Conservation (phyloP, 1,139 yeast species). For the Waltiozyma sp. region DNA sequence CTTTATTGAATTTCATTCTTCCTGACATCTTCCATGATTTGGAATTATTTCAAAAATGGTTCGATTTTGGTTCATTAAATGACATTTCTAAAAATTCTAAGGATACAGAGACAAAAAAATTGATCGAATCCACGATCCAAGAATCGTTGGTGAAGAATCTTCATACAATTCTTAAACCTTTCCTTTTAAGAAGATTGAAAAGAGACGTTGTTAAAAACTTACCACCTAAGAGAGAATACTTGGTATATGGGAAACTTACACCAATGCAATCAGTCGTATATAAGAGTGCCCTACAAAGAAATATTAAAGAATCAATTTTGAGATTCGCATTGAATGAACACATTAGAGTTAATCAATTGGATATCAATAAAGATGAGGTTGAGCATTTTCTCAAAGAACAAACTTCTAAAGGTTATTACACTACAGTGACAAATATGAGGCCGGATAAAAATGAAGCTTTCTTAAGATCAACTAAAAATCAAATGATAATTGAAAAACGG, state of each 20-base stretch:
- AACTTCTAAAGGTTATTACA: constrained; percentile 23
- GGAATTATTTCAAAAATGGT: constrained; percentile 87
- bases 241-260: constrained; percentile 63
- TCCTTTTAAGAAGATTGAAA: constrained; percentile 71
- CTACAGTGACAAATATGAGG: not conserved
- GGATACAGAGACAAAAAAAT: constrained; percentile 25
- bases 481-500: constrained; percentile 1
- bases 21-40: constrained; percentile 91
- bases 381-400: constrained; percentile 29
- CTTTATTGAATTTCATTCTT: constrained; percentile 72
- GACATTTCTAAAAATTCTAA: constrained; percentile 27
- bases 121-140: constrained; percentile 55
- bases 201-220: constrained; percentile 53
- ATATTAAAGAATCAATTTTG: constrained; percentile 30
- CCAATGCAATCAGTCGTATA: constrained; percentile 55
- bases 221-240: constrained; percentile 85
- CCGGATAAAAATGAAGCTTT: constrained; percentile 5
- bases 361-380: constrained; percentile 25
- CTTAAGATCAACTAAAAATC: constrained; percentile 7
- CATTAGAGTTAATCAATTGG: constrained; percentile 25
- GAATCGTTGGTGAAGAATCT: constrained; percentile 57
- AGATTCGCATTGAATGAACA: constrained; percentile 38
- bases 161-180: constrained; percentile 84
- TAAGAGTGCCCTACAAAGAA: constrained; percentile 40
- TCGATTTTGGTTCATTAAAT: constrained; percentile 51